Evolutionary conservation across 2,329 filamentous ascomycete species (phyloP).

Genomic region (Diaporthe citri): DNA sequence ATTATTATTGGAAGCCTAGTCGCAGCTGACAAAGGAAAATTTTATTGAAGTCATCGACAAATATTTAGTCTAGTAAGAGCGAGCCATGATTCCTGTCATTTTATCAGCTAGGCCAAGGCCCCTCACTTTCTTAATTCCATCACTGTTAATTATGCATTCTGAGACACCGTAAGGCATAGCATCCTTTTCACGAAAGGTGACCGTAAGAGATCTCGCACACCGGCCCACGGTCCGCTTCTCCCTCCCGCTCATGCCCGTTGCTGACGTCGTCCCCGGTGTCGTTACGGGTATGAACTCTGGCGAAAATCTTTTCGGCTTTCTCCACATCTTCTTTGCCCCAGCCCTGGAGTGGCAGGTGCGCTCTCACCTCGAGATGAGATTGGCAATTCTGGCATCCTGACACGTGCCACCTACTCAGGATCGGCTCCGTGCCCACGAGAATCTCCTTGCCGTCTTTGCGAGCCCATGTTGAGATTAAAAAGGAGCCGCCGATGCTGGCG

Average conservation of each 20-base stretch:
- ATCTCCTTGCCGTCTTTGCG: neutral
- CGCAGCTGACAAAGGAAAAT: too few relatives aligned
- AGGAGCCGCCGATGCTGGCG: neutral
- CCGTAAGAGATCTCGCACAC: neutral
- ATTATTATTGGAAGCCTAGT: too few relatives aligned
- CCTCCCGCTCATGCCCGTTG: neutral
- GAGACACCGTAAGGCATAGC: neutral
- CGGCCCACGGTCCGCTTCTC: neutral
- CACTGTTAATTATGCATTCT: neutral
- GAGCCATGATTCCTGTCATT: neutral
- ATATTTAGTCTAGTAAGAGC: too few relatives aligned
- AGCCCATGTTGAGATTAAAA: neutral
- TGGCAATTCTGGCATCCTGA: neutral
- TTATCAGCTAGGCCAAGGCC: neutral
- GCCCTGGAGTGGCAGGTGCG: neutral
- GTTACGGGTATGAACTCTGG: neutral
- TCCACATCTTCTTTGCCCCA: neutral
- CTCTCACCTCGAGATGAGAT: neutral
- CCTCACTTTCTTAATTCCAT: neutral
- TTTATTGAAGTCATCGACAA: too few relatives aligned
- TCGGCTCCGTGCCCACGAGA: neutral
- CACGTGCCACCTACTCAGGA: neutral
- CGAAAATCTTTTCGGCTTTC: neutral
- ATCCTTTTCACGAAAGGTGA: neutral
- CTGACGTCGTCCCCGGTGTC: neutral